A percentile compares a stretch with the other conserved stretches of the same genome.
These are phyloP conservation scores for Pyricularia pennisetigena DNA, from an alignment of 2,329 filamentous ascomycete genomes.

Conservation along the genomic window DNA sequence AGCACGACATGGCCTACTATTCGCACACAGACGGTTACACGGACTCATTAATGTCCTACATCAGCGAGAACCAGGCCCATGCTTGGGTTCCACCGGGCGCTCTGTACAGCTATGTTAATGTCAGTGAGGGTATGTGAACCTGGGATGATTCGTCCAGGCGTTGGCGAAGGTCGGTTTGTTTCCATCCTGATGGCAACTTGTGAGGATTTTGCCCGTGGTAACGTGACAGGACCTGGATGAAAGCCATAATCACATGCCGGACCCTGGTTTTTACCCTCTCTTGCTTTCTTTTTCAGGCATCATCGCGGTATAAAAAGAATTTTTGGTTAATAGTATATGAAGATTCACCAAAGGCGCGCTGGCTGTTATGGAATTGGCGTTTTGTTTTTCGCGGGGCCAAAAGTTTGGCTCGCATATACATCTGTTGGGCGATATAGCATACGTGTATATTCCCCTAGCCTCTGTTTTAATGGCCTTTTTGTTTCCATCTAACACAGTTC, in stretches of 20 bases:
- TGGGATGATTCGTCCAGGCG: neutral
- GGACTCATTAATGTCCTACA: conserved; percentile 32
- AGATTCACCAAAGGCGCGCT: too few species aligned
- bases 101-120: conserved; percentile 13
- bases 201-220: neutral
- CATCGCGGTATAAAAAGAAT: too few species aligned
- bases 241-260: neutral
- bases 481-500: neutral
- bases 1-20: conserved; percentile 1
- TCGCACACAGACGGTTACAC: conserved; percentile 32
- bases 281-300: neutral
- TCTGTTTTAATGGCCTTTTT: neutral
- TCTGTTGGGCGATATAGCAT: neutral
- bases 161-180: neutral
- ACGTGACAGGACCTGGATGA: neutral
- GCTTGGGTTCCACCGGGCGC: conserved; percentile 14
- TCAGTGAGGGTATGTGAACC: neutral
- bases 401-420: neutral
- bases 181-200: neutral
- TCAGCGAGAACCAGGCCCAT: conserved; percentile 21
- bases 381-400: neutral
- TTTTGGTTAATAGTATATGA: neutral
- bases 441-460: neutral
- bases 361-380: neutral
- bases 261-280: neutral